Evolutionary conservation across 2,329 filamentous ascomycete genomes (phyloP).

Genomic region (Fusarium luffae): DNA sequence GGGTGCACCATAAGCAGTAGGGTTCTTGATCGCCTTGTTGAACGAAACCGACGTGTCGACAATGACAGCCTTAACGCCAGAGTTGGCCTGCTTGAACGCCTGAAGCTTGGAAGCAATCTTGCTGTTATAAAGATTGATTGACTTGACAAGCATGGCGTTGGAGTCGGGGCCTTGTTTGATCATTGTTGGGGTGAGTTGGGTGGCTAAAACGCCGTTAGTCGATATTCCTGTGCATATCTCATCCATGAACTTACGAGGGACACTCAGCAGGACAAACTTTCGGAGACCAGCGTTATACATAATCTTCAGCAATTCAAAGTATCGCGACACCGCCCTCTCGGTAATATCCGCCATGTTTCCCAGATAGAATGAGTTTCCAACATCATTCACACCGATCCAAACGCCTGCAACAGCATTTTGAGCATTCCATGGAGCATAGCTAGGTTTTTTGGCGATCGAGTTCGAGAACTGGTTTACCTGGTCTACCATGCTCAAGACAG

Average conservation of each 20-base stretch:
- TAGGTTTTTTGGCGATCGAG: constrained; percentile 47
- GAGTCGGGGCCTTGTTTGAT: constrained; percentile 39
- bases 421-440: constrained; percentile 55
- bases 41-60: constrained; percentile 57
- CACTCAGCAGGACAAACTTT: constrained; percentile 69
- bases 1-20: constrained; percentile 54
- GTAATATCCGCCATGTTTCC: constrained; percentile 50
- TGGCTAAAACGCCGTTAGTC: constrained; percentile 46
- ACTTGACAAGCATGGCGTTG: constrained; percentile 46
- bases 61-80: constrained; percentile 48
- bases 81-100: constrained; percentile 51
- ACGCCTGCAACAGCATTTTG: constrained; percentile 57
- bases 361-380: constrained; percentile 60
- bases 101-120: constrained; percentile 46
- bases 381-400: constrained; percentile 68
- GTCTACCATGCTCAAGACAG: constrained; percentile 42
- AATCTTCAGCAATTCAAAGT: constrained; percentile 54
- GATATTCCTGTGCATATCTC: rapidly evolving
- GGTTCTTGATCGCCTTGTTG: constrained; percentile 56
- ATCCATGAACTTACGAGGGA: constrained; percentile 56
- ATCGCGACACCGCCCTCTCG: constrained; percentile 55
- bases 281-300: constrained; percentile 65
- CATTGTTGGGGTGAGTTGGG: constrained; percentile 54
- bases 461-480: constrained; percentile 46
- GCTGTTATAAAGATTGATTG: constrained; percentile 55